phyloP scores from a whole-genome alignment of 2,329 filamentous ascomycete species.

The Fusarium luffae region DNA sequence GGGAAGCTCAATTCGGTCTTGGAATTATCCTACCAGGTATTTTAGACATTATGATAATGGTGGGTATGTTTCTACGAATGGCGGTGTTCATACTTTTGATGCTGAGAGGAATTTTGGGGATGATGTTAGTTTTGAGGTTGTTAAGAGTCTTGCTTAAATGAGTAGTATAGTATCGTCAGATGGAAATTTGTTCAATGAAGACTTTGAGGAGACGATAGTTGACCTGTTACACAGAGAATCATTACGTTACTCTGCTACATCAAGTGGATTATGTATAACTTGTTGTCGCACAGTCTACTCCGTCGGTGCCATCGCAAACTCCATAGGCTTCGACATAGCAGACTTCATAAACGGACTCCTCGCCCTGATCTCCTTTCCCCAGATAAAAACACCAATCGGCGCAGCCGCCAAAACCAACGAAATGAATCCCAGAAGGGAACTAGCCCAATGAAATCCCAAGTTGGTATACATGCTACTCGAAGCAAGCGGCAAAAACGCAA shows the following conservation, averaged over 20 bases:
- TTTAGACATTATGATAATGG: conserved; percentile 16
- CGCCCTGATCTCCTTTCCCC: conserved; percentile 28
- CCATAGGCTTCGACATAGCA: conserved; percentile 17
- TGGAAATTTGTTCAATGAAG: too few relatives aligned
- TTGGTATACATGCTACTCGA: conserved; percentile 32
- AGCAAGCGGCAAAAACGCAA: conserved; percentile 29
- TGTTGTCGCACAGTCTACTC: neutral
- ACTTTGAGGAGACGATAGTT: too few relatives aligned
- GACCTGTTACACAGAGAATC: too few relatives aligned
- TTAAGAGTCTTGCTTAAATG: neutral
- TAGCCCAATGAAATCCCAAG: conserved; percentile 32
- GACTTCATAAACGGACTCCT: conserved; percentile 34
- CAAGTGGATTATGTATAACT: too few relatives aligned
- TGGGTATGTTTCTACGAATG: conserved; percentile 6
- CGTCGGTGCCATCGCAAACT: neutral
- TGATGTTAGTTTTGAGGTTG: conserved; percentile 16
- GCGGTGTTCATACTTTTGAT: conserved; percentile 23
- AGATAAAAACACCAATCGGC: conserved; percentile 24
- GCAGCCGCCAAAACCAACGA: conserved; percentile 22
- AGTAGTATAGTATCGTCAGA: too few relatives aligned
- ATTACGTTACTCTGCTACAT: accelerated
- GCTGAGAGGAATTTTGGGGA: neutral
- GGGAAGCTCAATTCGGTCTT: conserved; percentile 16
- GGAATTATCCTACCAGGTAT: conserved; percentile 28
- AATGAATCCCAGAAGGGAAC: conserved; percentile 21